A percentile compares a stretch with the other conserved stretches of the same genome.
Conservation (phyloP, 2,329 filamentous ascomycete species). For the Pezizomycotina sp. region DNA sequence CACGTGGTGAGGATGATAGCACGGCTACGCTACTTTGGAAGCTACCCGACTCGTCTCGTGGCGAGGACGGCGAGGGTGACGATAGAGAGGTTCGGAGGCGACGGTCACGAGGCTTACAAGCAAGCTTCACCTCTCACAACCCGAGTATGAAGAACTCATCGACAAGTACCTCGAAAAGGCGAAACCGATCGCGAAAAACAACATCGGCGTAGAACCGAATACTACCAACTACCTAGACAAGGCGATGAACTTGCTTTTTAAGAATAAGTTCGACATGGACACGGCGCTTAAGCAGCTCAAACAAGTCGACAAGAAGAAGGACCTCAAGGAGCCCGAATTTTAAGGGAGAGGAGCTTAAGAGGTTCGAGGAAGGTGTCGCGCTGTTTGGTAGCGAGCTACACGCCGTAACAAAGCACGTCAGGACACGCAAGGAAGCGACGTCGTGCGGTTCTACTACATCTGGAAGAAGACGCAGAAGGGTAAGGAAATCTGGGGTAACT, state of each 20-base stretch:
- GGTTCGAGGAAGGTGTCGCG: constrained; percentile 77
- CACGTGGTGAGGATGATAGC: constrained; percentile 62
- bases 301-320: constrained; percentile 47
- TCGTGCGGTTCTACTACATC: constrained; percentile 88
- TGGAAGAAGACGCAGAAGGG: constrained; percentile 93
- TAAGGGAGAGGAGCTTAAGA: constrained; percentile 61
- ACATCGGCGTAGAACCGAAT: constrained; percentile 52
- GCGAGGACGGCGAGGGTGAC: constrained; percentile 28
- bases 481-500: constrained; percentile 76
- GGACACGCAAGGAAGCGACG: constrained; percentile 62
- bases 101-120: constrained; percentile 15
- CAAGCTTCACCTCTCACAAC: constrained; percentile 26
- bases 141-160: constrained; percentile 42
- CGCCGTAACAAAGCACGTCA: constrained; percentile 68
- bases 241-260: constrained; percentile 56
- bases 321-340: constrained; percentile 75
- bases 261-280: constrained; percentile 53
- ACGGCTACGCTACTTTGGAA: constrained; percentile 61
- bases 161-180: constrained; percentile 61
- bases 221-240: constrained; percentile 82
- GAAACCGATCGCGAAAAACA: constrained; percentile 42
- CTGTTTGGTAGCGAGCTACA: constrained; percentile 87
- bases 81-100: constrained; percentile 28
- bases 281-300: constrained; percentile 54
- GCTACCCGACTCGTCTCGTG: constrained; percentile 42